phyloP scores from a whole-genome alignment of 2,329 filamentous ascomycete genomes.

The Aphanoascus verrucosus region DNA sequence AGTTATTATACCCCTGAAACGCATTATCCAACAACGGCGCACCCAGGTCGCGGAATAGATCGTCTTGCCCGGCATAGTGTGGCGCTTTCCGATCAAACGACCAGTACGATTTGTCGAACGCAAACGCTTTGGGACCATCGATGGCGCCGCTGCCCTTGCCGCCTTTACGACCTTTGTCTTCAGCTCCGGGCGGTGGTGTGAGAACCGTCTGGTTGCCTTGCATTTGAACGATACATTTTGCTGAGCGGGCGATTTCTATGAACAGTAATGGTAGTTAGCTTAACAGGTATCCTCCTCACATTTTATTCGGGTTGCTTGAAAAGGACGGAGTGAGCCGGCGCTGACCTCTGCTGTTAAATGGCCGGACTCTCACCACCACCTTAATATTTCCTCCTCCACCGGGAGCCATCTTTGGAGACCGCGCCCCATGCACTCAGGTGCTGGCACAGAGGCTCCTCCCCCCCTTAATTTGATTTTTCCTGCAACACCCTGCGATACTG shows the following conservation, averaged over 20 bases:
- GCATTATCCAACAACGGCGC: conserved; percentile 91
- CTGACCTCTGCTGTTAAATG: conserved; percentile 89
- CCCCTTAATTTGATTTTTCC: conserved; percentile 1
- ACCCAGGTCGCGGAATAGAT: conserved; percentile 80
- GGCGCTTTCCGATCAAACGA: conserved; percentile 75
- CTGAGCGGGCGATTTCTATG: conserved; percentile 73
- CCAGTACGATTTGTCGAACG: conserved; percentile 97
- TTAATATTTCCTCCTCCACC: conserved; percentile 93
- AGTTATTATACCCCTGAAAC: conserved; percentile 98
- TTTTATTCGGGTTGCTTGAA: too few relatives aligned
- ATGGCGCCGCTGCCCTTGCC: conserved; percentile 44
- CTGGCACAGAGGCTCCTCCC: conserved; percentile 6
- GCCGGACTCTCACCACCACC: conserved; percentile 93
- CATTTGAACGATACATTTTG: conserved; percentile 98
- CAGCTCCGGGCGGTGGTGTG: conserved; percentile 55
- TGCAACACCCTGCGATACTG: background rate
- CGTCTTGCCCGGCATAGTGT: conserved; percentile 80
- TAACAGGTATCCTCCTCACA: background rate
- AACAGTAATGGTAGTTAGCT: background rate
- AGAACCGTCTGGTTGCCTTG: conserved; percentile 84
- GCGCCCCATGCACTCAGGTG: conserved; percentile 28
- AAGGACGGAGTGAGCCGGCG: conserved; percentile 1
- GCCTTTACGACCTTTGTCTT: conserved; percentile 27
- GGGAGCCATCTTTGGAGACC: conserved; percentile 47
- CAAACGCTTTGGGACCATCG: conserved; percentile 70